Conservation (phyloP, 306 rosid species). For the Cicer chorassanicum region DNA sequence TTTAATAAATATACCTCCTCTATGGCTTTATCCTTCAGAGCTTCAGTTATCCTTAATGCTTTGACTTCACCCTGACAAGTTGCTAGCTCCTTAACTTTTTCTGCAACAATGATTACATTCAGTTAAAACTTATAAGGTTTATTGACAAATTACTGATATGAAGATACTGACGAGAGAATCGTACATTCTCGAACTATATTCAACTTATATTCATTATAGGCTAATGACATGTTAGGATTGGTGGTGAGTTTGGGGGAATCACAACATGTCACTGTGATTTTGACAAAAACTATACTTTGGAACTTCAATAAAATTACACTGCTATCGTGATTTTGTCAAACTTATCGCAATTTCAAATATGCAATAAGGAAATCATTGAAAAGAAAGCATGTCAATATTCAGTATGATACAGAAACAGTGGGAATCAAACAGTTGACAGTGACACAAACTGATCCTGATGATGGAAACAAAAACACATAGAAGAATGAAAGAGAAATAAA, state of each 20-base stretch:
- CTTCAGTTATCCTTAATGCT: constrained; percentile 68
- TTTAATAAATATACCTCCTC: constrained; percentile 65
- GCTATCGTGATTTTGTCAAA: too few species aligned
- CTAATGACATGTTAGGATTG: too few species aligned
- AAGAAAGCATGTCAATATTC: constrained; percentile 16
- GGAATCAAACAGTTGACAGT: constrained; percentile 1
- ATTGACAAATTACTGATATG: neutral
- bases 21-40: constrained; percentile 76
- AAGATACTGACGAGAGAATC: constrained; percentile 10
- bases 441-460: constrained; percentile 7
- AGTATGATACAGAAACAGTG: neutral
- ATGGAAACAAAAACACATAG: constrained; percentile 16
- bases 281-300: neutral
- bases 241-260: too few species aligned
- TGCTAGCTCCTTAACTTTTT: constrained; percentile 62
- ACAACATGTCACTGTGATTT: neutral
- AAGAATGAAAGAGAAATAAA: constrained; percentile 27
- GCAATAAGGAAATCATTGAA: constrained; percentile 3
- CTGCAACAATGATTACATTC: constrained; percentile 51
- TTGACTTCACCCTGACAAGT: constrained; percentile 71
- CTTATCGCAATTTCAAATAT: neutral
- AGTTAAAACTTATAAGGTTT: neutral
- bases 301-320: too few species aligned
- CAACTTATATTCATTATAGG: neutral
- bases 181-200: neutral